A percentile compares a stretch with the other conserved stretches of the same genome.
These are phyloP conservation scores for Hypomontagnella submonticulosa DNA, from an alignment of 495 filamentous ascomycete genomes.

Conservation along the genomic window DNA sequence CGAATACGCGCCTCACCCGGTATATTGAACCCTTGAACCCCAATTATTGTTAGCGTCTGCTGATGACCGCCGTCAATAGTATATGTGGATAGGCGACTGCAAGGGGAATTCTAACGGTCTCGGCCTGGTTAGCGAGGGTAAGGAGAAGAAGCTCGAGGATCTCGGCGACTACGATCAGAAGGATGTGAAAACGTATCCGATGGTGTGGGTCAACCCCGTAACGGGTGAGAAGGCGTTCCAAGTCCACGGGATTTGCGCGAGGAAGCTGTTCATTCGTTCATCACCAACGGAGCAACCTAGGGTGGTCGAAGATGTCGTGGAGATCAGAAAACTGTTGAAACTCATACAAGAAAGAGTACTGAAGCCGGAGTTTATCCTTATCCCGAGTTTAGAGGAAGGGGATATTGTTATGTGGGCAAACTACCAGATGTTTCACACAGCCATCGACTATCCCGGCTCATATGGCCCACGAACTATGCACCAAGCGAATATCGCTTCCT, in stretches of 20 bases:
- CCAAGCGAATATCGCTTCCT: conserved; percentile 50
- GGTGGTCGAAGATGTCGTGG: conserved; percentile 47
- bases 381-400: conserved; percentile 45
- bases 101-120: conserved; percentile 52
- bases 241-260: conserved; percentile 53
- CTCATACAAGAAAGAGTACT: conserved; percentile 41
- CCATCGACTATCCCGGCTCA: conserved; percentile 49
- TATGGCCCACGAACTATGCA: conserved; percentile 52
- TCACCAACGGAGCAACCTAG: conserved; percentile 44
- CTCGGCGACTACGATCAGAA: conserved; percentile 48
- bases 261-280: conserved; percentile 51
- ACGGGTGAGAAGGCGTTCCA: conserved; percentile 54
- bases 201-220: conserved; percentile 56
- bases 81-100: conserved; percentile 54
- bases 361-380: conserved; percentile 44
- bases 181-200: conserved; percentile 54
- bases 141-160: conserved; percentile 49
- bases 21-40: conserved; percentile 18
- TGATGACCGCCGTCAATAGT: conserved; percentile 16
- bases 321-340: conserved; percentile 45
- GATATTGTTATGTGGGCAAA: conserved; percentile 53
- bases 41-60: neutral
- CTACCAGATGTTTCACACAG: conserved; percentile 51
- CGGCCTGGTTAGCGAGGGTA: conserved; percentile 49
- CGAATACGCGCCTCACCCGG: conserved; percentile 56